Evolutionary conservation across 768 basidiomycete species (phyloP).

Genomic region (Boletus eberwhitei): DNA sequence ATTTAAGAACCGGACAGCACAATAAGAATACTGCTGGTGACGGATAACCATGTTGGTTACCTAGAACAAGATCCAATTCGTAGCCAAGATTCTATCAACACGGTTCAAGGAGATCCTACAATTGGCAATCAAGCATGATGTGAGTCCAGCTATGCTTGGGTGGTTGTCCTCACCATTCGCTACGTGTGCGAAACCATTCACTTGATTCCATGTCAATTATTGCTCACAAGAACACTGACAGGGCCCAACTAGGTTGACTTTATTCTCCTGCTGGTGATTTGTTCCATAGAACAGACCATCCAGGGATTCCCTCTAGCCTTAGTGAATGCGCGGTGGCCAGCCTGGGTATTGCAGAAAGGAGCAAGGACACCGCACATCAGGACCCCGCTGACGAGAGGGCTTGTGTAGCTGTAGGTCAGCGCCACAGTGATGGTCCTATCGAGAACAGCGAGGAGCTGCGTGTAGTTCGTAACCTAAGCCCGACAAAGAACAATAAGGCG

Average conservation of each 20-base stretch:
- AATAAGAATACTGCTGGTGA: constrained; percentile 83
- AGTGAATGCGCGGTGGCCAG: constrained; percentile 22
- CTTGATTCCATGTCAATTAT: neutral
- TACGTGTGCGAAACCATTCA: neutral
- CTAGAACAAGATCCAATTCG: constrained; percentile 91
- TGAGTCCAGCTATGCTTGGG: constrained; percentile 37
- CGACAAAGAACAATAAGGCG: neutral
- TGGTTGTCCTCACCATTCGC: no score
- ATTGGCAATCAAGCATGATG: constrained; percentile 84
- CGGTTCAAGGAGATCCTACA: constrained; percentile 93
- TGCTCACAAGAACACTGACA: constrained; percentile 2
- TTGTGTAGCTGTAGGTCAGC: constrained; percentile 15
- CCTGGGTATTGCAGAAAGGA: constrained; percentile 22
- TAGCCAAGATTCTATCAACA: constrained; percentile 92
- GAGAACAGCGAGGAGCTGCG: constrained; percentile 8
- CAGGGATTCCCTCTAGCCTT: constrained; percentile 81
- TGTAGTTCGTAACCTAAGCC: constrained; percentile 3
- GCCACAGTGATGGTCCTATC: constrained; percentile 12
- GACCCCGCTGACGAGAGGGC: constrained; percentile 23
- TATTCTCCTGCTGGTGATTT: constrained; percentile 93
- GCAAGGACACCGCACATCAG: constrained; percentile 22
- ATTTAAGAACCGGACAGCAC: constrained; percentile 58
- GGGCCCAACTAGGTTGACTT: constrained; percentile 75
- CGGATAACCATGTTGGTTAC: constrained; percentile 96
- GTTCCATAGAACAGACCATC: constrained; percentile 96